A percentile compares a stretch with the other conserved stretches of the same genome.
These are phyloP conservation scores for Cucurbita moschata DNA, from an alignment of 306 rosid species.

Conservation along the genomic window DNA sequence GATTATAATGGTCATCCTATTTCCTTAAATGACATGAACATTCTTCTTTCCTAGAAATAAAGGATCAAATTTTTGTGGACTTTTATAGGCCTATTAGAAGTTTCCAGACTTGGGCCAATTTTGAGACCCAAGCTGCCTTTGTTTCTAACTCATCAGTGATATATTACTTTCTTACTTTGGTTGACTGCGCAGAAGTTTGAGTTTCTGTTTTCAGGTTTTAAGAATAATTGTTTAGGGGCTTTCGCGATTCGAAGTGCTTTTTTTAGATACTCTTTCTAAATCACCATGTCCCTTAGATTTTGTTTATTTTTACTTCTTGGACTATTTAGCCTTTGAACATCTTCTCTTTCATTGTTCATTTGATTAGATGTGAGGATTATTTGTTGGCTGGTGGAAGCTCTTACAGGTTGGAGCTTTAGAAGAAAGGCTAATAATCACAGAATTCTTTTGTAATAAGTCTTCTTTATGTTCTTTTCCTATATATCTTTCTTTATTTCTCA, in stretches of 20 bases:
- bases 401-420: no score
- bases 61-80: neutral
- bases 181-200: no score
- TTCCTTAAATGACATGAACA: neutral
- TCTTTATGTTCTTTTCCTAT: no score
- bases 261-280: neutral
- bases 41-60: neutral
- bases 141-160: no score
- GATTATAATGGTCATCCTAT: neutral
- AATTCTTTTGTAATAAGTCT: neutral
- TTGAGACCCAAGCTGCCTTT: neutral
- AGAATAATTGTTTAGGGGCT: neutral
- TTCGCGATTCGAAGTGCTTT: neutral
- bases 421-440: no score
- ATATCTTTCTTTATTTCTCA: no score
- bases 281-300: neutral
- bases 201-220: neutral
- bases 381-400: no score
- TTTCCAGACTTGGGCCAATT: neutral
- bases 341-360: no score
- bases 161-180: neutral
- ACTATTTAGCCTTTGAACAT: neutral
- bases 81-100: neutral
- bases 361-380: no score
- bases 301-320: neutral